Evolutionary conservation across 176 grass and related monocot species (phyloP).

Genomic region (Bothriochloa decipiens): DNA sequence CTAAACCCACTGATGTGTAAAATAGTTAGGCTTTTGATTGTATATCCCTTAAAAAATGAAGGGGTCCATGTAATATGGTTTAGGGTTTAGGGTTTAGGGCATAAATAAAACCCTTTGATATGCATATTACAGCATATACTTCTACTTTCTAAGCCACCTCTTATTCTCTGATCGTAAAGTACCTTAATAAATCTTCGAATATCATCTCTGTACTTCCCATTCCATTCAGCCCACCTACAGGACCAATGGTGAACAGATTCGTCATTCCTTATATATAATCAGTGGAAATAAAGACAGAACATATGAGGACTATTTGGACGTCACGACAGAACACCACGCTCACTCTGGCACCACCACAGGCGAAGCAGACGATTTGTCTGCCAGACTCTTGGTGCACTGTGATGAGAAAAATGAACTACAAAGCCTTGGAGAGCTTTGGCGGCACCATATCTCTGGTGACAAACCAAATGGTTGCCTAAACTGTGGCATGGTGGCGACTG

Average conservation of each 20-base stretch:
- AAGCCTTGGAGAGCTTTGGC: background rate
- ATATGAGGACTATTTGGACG: background rate
- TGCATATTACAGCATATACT: background rate
- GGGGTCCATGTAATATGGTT: background rate
- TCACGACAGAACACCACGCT: background rate
- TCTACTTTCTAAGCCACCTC: background rate
- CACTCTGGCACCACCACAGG: background rate
- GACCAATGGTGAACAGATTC: conserved; percentile 24
- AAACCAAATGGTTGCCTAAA: background rate
- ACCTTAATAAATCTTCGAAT: conserved; percentile 96
- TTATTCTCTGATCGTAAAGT: conserved; percentile 1
- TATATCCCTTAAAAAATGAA: conserved; percentile 1
- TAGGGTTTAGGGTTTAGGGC: too few species aligned
- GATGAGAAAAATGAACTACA: background rate
- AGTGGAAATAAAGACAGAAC: background rate
- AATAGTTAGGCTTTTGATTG: conserved; percentile 15
- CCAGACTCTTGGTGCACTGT: background rate
- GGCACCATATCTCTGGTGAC: background rate
- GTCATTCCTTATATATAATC: conserved; percentile 31
- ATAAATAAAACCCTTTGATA: conserved; percentile 13
- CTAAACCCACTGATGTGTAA: background rate
- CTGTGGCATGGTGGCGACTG: background rate
- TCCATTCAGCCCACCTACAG: conserved; percentile 99
- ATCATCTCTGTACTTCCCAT: conserved; percentile 92
- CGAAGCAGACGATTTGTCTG: background rate